phyloP scores from a whole-genome alignment of 495 filamentous ascomycete genomes.

The Parmelia sp. region DNA sequence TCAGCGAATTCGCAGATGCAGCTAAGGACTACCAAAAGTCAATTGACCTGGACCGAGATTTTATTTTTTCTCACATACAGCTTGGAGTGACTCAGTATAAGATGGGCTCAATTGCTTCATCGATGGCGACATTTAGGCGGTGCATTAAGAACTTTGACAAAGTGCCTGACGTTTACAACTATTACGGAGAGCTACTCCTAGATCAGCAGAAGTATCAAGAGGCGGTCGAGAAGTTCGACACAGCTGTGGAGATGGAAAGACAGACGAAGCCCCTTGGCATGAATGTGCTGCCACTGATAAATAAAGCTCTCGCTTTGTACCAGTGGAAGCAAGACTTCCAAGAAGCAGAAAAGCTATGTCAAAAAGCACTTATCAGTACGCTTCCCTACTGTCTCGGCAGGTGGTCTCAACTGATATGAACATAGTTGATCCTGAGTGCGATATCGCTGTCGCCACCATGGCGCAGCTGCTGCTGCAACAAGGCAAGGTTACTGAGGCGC shows the following conservation, averaged over 20 bases:
- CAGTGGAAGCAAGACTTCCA: conserved; percentile 96
- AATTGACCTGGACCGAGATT: conserved; percentile 88
- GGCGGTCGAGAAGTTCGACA: conserved; percentile 97
- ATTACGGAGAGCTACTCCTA: conserved; percentile 95
- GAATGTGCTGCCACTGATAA: conserved; percentile 96
- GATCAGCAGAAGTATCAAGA: conserved; percentile 94
- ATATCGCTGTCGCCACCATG: conserved; percentile 99
- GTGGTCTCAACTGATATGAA: conserved; percentile 6
- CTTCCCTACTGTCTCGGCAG: neutral
- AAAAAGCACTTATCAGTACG: conserved; percentile 96
- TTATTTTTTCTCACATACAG: conserved; percentile 99
- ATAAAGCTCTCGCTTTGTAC: conserved; percentile 94
- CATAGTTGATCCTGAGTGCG: conserved; percentile 93
- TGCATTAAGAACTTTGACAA: conserved; percentile 98
- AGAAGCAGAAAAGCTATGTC: conserved; percentile 92
- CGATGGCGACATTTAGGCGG: conserved; percentile 94
- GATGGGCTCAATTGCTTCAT: conserved; percentile 96
- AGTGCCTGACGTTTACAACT: conserved; percentile 98
- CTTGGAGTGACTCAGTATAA: conserved; percentile 99
- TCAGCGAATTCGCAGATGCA: conserved; percentile 83
- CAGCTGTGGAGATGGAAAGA: conserved; percentile 95
- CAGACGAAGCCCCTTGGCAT: conserved; percentile 85
- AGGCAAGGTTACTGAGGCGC: conserved; percentile 89
- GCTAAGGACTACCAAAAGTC: conserved; percentile 99
- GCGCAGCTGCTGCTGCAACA: conserved; percentile 97